A percentile compares a stretch with the other conserved stretches of the same genome.
Conservation (phyloP, 495 filamentous ascomycete genomes). For the Entonaema liquescens region DNA sequence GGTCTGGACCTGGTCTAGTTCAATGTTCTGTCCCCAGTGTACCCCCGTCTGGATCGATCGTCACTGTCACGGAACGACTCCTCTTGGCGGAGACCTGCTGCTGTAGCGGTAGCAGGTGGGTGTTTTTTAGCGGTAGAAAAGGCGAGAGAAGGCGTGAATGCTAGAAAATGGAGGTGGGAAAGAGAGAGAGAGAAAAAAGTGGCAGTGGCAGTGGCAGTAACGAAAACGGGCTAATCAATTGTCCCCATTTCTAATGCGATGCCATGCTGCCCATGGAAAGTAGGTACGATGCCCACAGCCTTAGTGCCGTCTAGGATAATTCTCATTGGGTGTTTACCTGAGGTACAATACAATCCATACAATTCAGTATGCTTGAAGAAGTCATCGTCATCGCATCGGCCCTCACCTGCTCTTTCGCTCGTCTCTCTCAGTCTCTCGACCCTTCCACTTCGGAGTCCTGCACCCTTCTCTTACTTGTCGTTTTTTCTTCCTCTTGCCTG, state of each 20-base stretch:
- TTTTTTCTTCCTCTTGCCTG: constrained; percentile 15
- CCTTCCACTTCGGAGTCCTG: constrained; percentile 8
- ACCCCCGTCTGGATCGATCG: constrained; percentile 41
- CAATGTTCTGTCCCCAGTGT: constrained; percentile 1
- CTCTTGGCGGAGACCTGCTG: constrained; percentile 27
- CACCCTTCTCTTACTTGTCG: constrained; percentile 15
- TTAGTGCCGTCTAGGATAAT: constrained; percentile 24
- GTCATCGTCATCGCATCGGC: constrained; percentile 34
- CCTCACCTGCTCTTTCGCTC: constrained; percentile 15
- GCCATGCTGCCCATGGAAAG: constrained; percentile 1
- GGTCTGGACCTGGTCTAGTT: constrained; percentile 31
- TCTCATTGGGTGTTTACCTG: constrained; percentile 28
- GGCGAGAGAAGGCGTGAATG: not conserved
- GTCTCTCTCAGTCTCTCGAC: constrained; percentile 3
- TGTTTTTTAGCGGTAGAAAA: not conserved
- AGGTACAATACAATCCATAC: constrained; percentile 29
- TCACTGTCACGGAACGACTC: constrained; percentile 34
- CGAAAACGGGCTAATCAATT: constrained; percentile 27
- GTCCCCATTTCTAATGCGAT: constrained; percentile 35
- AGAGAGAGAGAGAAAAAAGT: not conserved
- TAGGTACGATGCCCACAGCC: constrained; percentile 11
- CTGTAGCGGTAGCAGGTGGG: no score
- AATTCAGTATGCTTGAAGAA: constrained; percentile 23
- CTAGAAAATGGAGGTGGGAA: not conserved
- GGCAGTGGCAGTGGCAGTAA: constrained; percentile 22